These are phyloP conservation scores for Umbelopsis vinacea DNA, from an alignment of 192 early-diverging fungal genomes.

Conservation along the genomic window DNA sequence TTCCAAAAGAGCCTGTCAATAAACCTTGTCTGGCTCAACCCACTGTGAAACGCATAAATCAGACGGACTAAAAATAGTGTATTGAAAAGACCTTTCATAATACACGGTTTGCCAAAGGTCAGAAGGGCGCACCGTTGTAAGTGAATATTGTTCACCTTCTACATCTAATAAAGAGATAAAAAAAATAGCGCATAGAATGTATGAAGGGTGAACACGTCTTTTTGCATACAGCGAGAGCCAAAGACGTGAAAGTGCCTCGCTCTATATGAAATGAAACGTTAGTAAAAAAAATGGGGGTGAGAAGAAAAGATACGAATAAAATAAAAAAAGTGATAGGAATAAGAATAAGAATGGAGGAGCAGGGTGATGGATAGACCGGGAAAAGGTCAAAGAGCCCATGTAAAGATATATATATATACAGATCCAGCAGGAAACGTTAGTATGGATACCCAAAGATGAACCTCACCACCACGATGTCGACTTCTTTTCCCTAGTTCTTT, in stretches of 20 bases:
- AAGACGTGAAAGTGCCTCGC: constrained; percentile 24
- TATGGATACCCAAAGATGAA: neutral
- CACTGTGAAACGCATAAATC: neutral
- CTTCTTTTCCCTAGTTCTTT: neutral
- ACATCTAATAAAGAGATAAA: neutral
- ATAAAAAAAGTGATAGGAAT: neutral
- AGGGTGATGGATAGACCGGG: neutral
- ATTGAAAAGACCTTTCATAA: constrained; percentile 22
- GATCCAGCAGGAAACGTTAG: neutral
- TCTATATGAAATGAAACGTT: constrained; percentile 18
- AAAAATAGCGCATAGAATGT: neutral
- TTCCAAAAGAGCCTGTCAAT: too few relatives aligned
- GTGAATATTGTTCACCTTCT: constrained; percentile 14
- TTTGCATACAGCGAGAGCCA: constrained; percentile 25
- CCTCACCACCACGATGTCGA: neutral
- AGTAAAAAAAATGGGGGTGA: neutral
- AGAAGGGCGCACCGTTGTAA: constrained; percentile 17
- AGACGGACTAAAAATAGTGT: neutral
- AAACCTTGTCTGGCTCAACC: too few relatives aligned
- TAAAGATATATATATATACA: too few relatives aligned
- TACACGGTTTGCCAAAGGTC: constrained; percentile 23
- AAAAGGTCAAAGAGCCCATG: too few relatives aligned
- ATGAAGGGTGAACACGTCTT: constrained; percentile 16
- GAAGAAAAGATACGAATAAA: neutral
- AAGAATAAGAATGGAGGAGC: neutral